phyloP scores from a whole-genome alignment of 306 rosid genomes.

The Boehmeria nivea region DNA sequence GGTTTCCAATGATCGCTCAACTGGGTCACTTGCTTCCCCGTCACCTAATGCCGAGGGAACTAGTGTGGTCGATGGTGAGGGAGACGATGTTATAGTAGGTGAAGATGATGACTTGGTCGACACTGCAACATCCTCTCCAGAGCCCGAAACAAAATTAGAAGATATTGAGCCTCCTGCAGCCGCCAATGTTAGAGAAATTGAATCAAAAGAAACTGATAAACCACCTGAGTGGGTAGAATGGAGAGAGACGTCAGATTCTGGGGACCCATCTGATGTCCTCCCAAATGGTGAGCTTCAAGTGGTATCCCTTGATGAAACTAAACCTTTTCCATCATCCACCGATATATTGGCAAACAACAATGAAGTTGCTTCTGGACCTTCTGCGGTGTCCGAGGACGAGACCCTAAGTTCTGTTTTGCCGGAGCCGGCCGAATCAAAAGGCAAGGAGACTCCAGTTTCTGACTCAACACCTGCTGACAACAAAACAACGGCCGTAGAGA shows the following conservation, averaged over 20 bases:
- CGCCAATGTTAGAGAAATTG: slow-evolving; percentile 22
- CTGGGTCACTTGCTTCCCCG: slow-evolving; percentile 62
- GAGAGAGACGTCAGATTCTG: slow-evolving; percentile 86
- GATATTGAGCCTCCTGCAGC: not conserved
- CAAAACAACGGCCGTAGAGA: slow-evolving; percentile 19
- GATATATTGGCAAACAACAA: slow-evolving; percentile 32
- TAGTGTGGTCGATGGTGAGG: slow-evolving; percentile 27
- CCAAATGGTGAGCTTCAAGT: slow-evolving; percentile 62
- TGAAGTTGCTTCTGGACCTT: slow-evolving; percentile 29
- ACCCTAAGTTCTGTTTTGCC: not conserved
- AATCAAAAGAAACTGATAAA: slow-evolving; percentile 55
- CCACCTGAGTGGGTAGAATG: slow-evolving; percentile 98
- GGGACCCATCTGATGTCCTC: slow-evolving; percentile 50
- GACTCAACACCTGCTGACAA: slow-evolving; percentile 26
- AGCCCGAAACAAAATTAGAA: slow-evolving; percentile 44
- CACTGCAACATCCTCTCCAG: slow-evolving; percentile 69
- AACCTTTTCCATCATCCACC: slow-evolving; percentile 40
- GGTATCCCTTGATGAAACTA: slow-evolving; percentile 28
- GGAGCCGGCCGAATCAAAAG: not conserved
- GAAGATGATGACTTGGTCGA: slow-evolving; percentile 85
- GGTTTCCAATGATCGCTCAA: slow-evolving; percentile 60
- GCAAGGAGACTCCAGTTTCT: not conserved
- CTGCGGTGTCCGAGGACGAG: slow-evolving; percentile 16
- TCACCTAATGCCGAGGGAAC: slow-evolving; percentile 59
- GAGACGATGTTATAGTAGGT: slow-evolving; percentile 49